Evolutionary conservation across 768 basidiomycete species (phyloP).

Genomic region (Tricholoma terreum): DNA sequence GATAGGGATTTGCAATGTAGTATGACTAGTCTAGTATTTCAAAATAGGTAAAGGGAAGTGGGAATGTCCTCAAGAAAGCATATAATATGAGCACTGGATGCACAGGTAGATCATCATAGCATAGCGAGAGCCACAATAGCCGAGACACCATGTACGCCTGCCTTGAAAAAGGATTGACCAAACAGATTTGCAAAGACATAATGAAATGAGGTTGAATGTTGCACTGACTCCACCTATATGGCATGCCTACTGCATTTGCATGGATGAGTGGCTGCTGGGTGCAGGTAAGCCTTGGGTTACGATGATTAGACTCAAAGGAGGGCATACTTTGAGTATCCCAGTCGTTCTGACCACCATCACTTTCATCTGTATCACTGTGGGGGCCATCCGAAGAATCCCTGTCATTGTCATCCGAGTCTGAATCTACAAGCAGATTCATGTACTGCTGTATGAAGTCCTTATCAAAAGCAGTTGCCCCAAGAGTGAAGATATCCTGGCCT

Average conservation of each 20-base stretch:
- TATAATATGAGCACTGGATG: no score
- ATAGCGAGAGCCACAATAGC: no score
- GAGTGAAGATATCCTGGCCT: neutral
- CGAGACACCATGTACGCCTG: no score
- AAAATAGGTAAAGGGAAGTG: no score
- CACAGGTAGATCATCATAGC: no score
- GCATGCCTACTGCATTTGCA: neutral
- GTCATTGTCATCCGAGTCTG: neutral
- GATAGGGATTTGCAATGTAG: no score
- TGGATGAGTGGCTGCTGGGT: neutral
- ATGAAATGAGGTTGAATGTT: no score
- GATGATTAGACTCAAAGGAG: neutral
- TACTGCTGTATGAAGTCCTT: neutral
- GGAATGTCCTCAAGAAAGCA: no score
- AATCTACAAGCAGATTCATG: neutral
- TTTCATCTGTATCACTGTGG: neutral
- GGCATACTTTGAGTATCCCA: neutral
- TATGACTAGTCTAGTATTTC: no score
- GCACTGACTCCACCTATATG: neutral
- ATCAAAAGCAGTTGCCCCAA: neutral
- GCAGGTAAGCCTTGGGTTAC: neutral
- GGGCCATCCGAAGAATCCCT: neutral
- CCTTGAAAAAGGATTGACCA: no score
- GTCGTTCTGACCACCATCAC: neutral
- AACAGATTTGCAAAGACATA: no score